Evolutionary conservation across 2,329 filamentous ascomycete genomes (phyloP), one percentile per base, ranked within the genome.

Genomic region (Bipolaris oryzae): DNA sequence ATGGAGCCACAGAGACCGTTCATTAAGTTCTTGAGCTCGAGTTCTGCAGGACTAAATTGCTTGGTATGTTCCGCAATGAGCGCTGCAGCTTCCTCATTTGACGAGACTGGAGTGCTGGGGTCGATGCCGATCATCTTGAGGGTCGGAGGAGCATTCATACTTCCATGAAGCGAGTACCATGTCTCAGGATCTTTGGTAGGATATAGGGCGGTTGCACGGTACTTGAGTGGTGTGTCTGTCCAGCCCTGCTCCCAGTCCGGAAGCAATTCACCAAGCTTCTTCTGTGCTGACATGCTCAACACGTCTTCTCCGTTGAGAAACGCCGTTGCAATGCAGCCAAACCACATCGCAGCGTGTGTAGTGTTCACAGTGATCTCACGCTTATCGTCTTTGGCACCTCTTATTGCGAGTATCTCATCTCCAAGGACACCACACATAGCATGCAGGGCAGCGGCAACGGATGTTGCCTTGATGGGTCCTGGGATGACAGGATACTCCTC

Each of bases 151-250:
- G 81, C 77, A 34, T 81, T 67, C 42, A 84, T 72, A 0, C 79
- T 82, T 5, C 82, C 82, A 50, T 84, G 81, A 0, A 85, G 72
- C 10, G 80, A 80, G 63, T 82, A 85, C 78, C 79, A 83, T 0
- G 78, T 75, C 0, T 74, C 72, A 0, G 58, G 54, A 33, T 80
- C 70, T n/a, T 74, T 77, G 0, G 82, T 84, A 7, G 77, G 79
- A 58, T 84, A 84, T 2, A 64, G 31, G 6, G 53, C 63, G 7
- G 62, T 64, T 7, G 63, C 39, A 44, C 81, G 42, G 16, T 44
- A 44, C n/a, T 44, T 44, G n/a, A 44, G 42, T 15, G 42, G 42
- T 20, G 42, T 44, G 13, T 44, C 42, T 13, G 42, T 44, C 42
- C 42, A 44, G 25, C 42, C 42, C 11, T 33, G 16, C 42, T 44